A percentile compares a stretch with the other conserved stretches of the same genome.
phyloP scores from a whole-genome alignment of 2,329 filamentous ascomycete genomes.

The Fusarium duplospermum region DNA sequence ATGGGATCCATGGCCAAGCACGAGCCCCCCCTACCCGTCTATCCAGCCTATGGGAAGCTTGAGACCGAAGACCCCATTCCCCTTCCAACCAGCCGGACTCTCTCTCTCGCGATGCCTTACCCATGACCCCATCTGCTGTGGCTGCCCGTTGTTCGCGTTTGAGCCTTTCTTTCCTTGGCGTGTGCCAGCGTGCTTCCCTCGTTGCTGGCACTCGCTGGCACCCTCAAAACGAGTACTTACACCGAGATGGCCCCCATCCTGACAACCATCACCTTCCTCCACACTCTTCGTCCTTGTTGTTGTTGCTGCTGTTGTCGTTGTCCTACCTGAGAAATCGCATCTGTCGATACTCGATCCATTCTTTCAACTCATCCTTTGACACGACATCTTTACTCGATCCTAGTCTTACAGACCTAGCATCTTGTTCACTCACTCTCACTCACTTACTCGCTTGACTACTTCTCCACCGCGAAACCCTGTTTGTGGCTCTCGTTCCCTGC shows the following conservation, averaged over 20 bases:
- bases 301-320: constrained; percentile 5
- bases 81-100: constrained; percentile 2
- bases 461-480: constrained; percentile 38
- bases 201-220: background rate
- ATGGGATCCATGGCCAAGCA: constrained; percentile 6
- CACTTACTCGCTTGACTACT: constrained; percentile 21
- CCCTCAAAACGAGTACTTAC: constrained; percentile 27
- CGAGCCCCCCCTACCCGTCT: constrained; percentile 4
- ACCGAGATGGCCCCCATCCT: constrained; percentile 16
- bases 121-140: background rate
- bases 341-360: constrained; percentile 43
- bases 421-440: constrained; percentile 4
- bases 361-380: constrained; percentile 31
- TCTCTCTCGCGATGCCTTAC: background rate
- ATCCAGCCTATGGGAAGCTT: constrained; percentile 31
- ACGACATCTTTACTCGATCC: constrained; percentile 15
- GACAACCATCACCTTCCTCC: constrained; percentile 12
- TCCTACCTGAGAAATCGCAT: constrained; percentile 37
- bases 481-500: constrained; percentile 38
- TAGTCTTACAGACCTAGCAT: constrained; percentile 25
- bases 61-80: constrained; percentile 24
- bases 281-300: constrained; percentile 27
- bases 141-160: constrained; percentile 18
- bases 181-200: constrained; percentile 8
- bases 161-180: constrained; percentile 29